Conservation (phyloP, 106 monocot genomes). For the Ottelia alismoides region DNA sequence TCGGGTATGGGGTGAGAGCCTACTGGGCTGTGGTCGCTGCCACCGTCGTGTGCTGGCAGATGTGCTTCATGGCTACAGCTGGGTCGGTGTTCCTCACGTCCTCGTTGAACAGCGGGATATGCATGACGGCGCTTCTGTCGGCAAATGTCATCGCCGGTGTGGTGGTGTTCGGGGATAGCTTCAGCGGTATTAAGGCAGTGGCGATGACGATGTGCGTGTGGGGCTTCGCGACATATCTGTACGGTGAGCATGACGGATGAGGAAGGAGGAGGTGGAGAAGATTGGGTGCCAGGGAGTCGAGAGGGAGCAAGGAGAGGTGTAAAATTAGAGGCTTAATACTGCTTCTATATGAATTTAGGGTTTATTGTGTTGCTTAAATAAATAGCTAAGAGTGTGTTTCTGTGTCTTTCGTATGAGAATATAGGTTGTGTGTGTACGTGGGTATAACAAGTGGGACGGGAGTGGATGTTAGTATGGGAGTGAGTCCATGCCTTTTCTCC, state of each 20-base stretch:
- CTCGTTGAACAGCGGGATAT: conserved; percentile 63
- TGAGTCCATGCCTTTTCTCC: too few relatives aligned
- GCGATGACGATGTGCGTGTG: conserved; percentile 45
- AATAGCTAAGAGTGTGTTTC: too few relatives aligned
- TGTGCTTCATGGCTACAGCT: conserved; percentile 61
- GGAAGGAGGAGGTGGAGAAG: conserved; percentile 15
- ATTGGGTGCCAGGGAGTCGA: too few relatives aligned
- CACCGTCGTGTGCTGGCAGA: conserved; percentile 36
- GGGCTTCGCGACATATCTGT: conserved; percentile 59
- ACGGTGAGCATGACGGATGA: conserved; percentile 39
- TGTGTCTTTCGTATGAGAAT: too few relatives aligned
- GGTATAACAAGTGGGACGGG: too few relatives aligned
- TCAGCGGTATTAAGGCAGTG: conserved; percentile 50
- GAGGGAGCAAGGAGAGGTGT: too few relatives aligned
- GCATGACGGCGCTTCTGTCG: conserved; percentile 56
- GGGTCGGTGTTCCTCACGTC: conserved; percentile 59
- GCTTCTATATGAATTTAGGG: too few relatives aligned
- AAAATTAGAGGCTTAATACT: too few relatives aligned
- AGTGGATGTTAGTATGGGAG: too few relatives aligned
- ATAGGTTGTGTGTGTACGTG: too few relatives aligned
- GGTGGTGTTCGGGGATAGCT: conserved; percentile 35
- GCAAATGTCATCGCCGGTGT: conserved; percentile 56
- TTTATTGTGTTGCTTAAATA: too few relatives aligned
- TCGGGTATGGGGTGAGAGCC: conserved; percentile 17
- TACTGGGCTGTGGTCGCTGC: conserved; percentile 30